Conservation (phyloP, 2,329 filamentous ascomycete species). For the Fusarium anthophilum region DNA sequence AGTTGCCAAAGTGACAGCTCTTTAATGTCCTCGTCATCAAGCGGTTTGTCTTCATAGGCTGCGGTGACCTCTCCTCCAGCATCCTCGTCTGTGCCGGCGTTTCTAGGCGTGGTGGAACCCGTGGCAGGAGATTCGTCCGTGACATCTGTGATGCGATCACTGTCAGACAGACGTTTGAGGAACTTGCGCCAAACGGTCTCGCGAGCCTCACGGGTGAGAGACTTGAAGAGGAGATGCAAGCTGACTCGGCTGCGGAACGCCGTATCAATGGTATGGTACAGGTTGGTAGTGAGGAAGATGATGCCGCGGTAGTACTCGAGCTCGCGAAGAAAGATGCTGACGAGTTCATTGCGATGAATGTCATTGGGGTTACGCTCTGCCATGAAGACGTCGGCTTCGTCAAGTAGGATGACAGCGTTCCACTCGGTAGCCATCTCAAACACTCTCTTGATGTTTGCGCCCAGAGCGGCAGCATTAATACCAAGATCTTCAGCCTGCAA, state of each 20-base stretch:
- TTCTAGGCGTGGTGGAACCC: constrained; percentile 4
- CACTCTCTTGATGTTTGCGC: constrained; percentile 57
- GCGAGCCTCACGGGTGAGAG: constrained; percentile 51
- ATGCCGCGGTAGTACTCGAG: constrained; percentile 57
- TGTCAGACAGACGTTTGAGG: constrained; percentile 47
- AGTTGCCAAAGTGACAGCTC: constrained; percentile 53
- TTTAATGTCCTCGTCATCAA: constrained; percentile 49
- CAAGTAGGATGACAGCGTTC: constrained; percentile 61
- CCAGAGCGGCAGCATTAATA: constrained; percentile 53
- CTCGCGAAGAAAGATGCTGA: constrained; percentile 58
- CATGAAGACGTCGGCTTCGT: constrained; percentile 65
- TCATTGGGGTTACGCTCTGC: constrained; percentile 56
- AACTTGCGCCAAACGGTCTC: constrained; percentile 58
- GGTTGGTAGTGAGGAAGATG: constrained; percentile 57
- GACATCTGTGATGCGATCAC: background rate
- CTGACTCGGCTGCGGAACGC: constrained; percentile 58
- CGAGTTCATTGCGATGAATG: constrained; percentile 59
- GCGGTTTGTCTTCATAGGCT: constrained; percentile 7
- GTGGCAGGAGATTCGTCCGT: constrained; percentile 1
- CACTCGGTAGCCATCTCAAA: constrained; percentile 61
- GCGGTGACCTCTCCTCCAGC: background rate
- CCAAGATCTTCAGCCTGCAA: constrained; percentile 60
- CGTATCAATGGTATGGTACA: constrained; percentile 54
- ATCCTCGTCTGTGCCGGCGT: background rate
- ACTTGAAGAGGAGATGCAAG: constrained; percentile 57